Base-by-base conservation (phyloP, 495 filamentous ascomycete genomes). In the Corynascus novoguineensis region DNA sequence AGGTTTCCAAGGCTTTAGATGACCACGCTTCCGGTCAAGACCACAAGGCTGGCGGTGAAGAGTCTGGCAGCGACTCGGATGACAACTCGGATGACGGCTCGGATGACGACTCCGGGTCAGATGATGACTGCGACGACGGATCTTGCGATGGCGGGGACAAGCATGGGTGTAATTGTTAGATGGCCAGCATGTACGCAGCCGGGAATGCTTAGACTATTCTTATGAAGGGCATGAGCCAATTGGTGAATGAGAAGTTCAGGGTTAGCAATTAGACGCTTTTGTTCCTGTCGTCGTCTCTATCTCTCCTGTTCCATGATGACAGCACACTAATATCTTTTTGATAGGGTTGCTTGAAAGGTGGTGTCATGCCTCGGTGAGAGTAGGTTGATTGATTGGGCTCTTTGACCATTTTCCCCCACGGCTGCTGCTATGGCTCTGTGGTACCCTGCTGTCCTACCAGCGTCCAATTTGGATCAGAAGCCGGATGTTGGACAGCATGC, bases 261-360 rank as follows among this genome's bases (percentile, higher is more conserved):
- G n/a, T 24, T 50, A 50, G 31, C 11, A 50, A 50, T 37, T 12
- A 50, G 48, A 50, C 31, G n/a, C 48, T 50, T 22, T 10, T 50
- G 17, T 37, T 31, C 22, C 6, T 35, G 9, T 2, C 21, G 5
- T 4, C n/a, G n/a, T n/a, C n/a, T 32, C 17, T 1, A 21, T n/a
- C 35, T 28, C 19, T 35, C 22, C 14, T 9, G 24, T 5, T 47
- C 1, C 6, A 50, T 7, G 21, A 14, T 19, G 27, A 48, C 12
- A 19, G 24, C 32, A 5, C 5, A 47, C 44, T n/a, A n/a, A n/a
- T n/a, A n/a, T n/a, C n/a, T n/a, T n/a, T n/a, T n/a, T n/a, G n/a
- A n/a, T n/a, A n/a, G n/a, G n/a, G n/a, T n/a, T n/a, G n/a, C n/a
- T n/a, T n/a, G n/a, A n/a, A n/a, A n/a, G n/a, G n/a, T n/a, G n/a